A percentile compares a stretch with the other conserved stretches of the same genome.
Conservation (phyloP, 257 asterid species). For the Mitragyna speciosa region DNA sequence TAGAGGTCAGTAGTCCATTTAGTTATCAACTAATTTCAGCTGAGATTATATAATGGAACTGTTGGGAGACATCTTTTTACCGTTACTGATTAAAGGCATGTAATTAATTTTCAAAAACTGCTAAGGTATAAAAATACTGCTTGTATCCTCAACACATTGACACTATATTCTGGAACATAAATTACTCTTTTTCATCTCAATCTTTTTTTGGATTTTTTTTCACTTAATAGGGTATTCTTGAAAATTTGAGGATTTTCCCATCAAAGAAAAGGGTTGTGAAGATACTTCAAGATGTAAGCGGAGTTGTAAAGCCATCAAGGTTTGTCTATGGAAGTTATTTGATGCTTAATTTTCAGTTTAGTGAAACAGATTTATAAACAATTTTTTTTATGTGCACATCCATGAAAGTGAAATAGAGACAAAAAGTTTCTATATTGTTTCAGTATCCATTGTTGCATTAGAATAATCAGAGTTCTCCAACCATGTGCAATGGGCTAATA, state of each 20-base stretch:
- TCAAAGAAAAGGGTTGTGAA: conserved; percentile 68
- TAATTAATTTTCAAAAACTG: not conserved
- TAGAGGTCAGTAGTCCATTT: conserved; percentile 54
- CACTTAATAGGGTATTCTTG: conserved; percentile 56
- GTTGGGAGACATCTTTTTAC: not conserved
- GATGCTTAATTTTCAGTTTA: not conserved
- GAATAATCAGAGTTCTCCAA: not conserved
- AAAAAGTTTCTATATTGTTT: not conserved
- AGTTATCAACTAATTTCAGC: not conserved
- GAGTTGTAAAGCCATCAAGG: conserved; percentile 87
- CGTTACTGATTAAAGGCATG: not conserved
- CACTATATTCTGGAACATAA: not conserved
- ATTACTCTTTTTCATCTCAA: not conserved
- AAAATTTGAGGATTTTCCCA: conserved; percentile 66
- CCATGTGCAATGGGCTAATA: not conserved
- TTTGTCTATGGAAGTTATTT: conserved; percentile 15
- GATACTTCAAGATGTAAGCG: conserved; percentile 72
- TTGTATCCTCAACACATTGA: not conserved
- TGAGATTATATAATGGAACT: not conserved
- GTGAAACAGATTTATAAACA: not conserved
- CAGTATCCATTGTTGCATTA: not conserved
- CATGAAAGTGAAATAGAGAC: not conserved
- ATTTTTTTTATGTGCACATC: not conserved
- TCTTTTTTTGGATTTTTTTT: not conserved
- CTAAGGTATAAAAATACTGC: not conserved